Evolutionary conservation across 2,329 filamentous ascomycete species (phyloP), one percentile per base, ranked within the genome.

Genomic region (Colletotrichum paranaense): DNA sequence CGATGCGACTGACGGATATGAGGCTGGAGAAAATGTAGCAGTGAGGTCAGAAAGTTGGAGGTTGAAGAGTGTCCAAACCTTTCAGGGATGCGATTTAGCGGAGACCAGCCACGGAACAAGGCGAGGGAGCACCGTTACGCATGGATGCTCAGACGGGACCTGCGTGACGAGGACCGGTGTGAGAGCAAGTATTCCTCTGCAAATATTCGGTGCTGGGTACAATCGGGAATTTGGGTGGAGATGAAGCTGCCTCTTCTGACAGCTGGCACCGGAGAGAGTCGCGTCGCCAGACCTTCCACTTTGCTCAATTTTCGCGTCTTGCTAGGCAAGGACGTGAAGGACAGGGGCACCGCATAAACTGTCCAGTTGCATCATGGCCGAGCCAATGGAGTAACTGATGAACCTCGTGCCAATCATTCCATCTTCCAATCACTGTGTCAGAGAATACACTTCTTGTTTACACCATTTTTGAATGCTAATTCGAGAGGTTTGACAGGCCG

Each of bases 51-150:
- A 75, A 74, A 75, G 68, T 76, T 73, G 59, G 66, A 67, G 59
- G 69, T 74, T 75, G 74, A 74, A 76, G 73, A 75, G 70, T 72
- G 71, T 72, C 71, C 71, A 73, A 73, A 73, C 56, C 71, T 73
- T 73, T 73, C 71, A 72, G 71, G 70, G 71, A 73, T 73, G 56
- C 67, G 71, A 73, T 73, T 73, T 72, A 73, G 71, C 71, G 71
- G 70, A 73, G 71, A 73, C 71, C 67, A 58, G 65, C 67, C 67
- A 73, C 67, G 67, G 70, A 73, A 72, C 67, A 73, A 72, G 71
- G 62, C 49, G 66, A 73, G 59, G 56, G 65, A 68, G 58, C 22
- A 68, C 52, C 59, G 70, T 64, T 64, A 49, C 64, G 64, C 68
- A 72, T 72, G 63, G 68, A 60, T 59, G 46, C 49, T 59, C 46